Base-by-base conservation (phyloP, 169 alveolate genomes). In the Plasmodium yoelii region DNA sequence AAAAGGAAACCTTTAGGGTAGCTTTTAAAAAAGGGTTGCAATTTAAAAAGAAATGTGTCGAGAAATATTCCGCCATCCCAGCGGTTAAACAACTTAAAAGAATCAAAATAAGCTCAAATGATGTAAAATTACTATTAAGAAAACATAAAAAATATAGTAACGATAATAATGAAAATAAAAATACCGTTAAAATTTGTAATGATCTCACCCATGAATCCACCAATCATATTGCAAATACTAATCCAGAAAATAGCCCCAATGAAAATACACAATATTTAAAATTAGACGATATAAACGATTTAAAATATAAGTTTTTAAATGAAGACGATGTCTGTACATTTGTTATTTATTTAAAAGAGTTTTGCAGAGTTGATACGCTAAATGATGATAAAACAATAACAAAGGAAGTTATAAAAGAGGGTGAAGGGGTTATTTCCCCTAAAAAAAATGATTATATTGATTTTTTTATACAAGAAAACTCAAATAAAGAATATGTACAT, bases 401-500 rank as follows among this genome's bases (percentile, higher is more conserved):
- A 57, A 86, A 86, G 51, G 91, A 86, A 70, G 75, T 86, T 51
- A 46, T 86, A 8, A 57, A 65, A 59, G 91, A 86, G 71, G 91
- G 91, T 5, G 26, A 69, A 26, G 91, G 87, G 26, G 71, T 86
- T 59, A 5, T 69, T 34, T 69, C 91, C 12, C 91, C 91, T 13
- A 86, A 86, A 69, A 86, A 86, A 86, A 86, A 86, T 70, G 91
- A 86, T 86, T 86, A 70, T 44, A 28, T 86, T 18, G 91, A 86
- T 46, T 86, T 69, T 71, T 44, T 69, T 60, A 57, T 86, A 70
- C 57, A 69, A 56, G 91, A 86, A 46, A 59, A 64, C 12, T 53
- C 47, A 39, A 86, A 86, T 34, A 39, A 51, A 26, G 91, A 86
- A 53, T 86, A 69, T 59, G 53, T 86, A 26, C 91, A 86, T 56